Conservation (phyloP, 2,329 filamentous ascomycete species). For the Colletotrichum eleusines region DNA sequence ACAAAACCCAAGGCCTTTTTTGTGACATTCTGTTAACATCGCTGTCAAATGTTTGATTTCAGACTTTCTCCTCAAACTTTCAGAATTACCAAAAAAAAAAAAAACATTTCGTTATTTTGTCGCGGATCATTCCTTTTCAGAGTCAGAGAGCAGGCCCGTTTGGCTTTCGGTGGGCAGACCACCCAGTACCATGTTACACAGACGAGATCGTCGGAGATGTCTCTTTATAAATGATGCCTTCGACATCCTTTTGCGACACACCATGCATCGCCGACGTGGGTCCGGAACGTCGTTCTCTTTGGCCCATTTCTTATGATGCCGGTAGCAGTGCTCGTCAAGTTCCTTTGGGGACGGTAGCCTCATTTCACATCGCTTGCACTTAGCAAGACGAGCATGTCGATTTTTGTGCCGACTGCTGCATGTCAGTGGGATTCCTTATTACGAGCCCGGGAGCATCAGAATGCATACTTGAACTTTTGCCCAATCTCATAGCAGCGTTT, state of each 20-base stretch:
- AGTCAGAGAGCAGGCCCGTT: conserved; percentile 2
- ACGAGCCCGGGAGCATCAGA: accelerated
- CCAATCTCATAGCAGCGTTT: not conserved
- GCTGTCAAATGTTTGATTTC: not conserved
- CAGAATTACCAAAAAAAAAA: not conserved
- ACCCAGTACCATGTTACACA: not conserved
- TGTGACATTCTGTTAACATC: not conserved
- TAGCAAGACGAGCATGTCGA: not conserved
- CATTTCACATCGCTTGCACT: not conserved
- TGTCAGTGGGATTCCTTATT: not conserved
- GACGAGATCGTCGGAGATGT: not conserved
- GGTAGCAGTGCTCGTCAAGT: not conserved
- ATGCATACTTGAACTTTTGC: not conserved
- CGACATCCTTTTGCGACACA: not conserved
- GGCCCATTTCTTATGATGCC: not conserved
- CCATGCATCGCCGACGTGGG: conserved; percentile 3
- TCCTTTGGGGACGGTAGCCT: not conserved
- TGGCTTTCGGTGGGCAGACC: not conserved
- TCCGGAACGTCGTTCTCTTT: not conserved
- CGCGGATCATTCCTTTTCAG: not conserved
- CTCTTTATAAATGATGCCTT: conserved; percentile 3
- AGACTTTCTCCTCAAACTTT: not conserved
- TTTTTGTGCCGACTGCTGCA: not conserved
- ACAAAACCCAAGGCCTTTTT: not conserved
- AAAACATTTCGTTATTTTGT: not conserved